Evolutionary conservation across 1,139 yeast species (phyloP).

Genomic region (Lodderomyces elongisporus): DNA sequence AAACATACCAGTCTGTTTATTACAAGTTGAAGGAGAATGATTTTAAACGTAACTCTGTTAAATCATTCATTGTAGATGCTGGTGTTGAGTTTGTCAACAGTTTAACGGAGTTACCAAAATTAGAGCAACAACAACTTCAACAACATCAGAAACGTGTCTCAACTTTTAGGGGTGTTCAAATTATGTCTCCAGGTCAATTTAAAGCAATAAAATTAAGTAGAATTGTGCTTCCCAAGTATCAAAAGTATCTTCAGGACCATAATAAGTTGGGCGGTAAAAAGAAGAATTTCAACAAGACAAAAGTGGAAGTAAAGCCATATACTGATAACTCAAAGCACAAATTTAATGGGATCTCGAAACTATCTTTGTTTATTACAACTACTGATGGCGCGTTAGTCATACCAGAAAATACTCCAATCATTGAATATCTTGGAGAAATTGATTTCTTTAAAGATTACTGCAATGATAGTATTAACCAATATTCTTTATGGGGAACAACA

Average conservation of each 20-base stretch:
- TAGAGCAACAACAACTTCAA: constrained; percentile 13
- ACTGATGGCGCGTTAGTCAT: constrained; percentile 19
- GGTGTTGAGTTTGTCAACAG: constrained; percentile 20
- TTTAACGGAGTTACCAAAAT: constrained; percentile 10
- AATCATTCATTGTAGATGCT: constrained; percentile 18
- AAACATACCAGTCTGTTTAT: constrained; percentile 48
- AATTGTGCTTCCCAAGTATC: constrained; percentile 30
- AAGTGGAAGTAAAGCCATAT: constrained; percentile 40
- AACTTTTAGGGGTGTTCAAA: constrained; percentile 15
- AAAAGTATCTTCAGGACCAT: constrained; percentile 24
- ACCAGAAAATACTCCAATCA: constrained; percentile 49
- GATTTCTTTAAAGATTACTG: constrained; percentile 60
- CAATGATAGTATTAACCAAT: constrained; percentile 67
- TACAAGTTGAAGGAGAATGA: constrained; percentile 45
- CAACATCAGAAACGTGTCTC: constrained; percentile 9
- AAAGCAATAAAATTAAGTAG: constrained; percentile 28
- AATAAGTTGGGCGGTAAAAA: constrained; percentile 20
- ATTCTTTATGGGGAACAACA: constrained; percentile 74
- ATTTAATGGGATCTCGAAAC: constrained; percentile 67
- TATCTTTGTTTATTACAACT: constrained; percentile 52
- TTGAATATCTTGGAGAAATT: constrained; percentile 72
- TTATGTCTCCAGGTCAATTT: constrained; percentile 25
- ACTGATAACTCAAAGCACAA: constrained; percentile 55
- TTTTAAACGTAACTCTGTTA: constrained; percentile 38
- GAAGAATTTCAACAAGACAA: constrained; percentile 21